phyloP scores from a whole-genome alignment of 345 rosid species.

The Lagerstroemia speciosa region DNA sequence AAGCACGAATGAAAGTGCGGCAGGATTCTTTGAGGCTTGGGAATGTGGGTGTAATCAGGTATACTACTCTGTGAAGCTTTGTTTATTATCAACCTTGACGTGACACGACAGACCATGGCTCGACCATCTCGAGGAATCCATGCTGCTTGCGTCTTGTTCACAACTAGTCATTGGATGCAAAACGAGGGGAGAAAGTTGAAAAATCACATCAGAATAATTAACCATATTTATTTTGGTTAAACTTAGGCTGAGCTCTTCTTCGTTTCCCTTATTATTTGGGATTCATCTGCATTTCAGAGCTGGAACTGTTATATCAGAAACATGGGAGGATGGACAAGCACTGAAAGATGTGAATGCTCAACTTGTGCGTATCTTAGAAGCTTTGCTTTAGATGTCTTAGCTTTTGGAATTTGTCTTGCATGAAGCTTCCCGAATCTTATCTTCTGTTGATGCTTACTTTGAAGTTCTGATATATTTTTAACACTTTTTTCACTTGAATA shows the following conservation, averaged over 20 bases:
- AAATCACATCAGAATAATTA: not conserved
- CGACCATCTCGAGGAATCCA: no score
- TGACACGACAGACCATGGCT: no score
- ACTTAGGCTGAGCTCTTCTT: not conserved
- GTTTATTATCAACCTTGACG: not conserved
- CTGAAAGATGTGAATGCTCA: constrained; percentile 90
- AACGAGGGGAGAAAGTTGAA: not conserved
- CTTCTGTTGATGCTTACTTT: not conserved
- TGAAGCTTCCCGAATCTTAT: not conserved
- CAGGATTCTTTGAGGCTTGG: constrained; percentile 97
- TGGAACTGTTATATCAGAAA: constrained; percentile 93
- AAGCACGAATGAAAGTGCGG: constrained; percentile 92
- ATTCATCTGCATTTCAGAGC: constrained; percentile 42
- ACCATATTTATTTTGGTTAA: not conserved
- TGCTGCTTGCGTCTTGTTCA: no score
- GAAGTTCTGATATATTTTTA: not conserved
- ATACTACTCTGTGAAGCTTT: constrained; percentile 7
- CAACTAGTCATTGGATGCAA: no score
- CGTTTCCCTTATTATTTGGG: not conserved
- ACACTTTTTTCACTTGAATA: not conserved
- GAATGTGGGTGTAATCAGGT: constrained; percentile 96
- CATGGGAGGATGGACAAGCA: constrained; percentile 98
- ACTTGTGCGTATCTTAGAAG: constrained; percentile 47
- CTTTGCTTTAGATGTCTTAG: not conserved
- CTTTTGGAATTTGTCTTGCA: not conserved